Conservation (phyloP, 345 rosid genomes). For the Corchorus capsularis region DNA sequence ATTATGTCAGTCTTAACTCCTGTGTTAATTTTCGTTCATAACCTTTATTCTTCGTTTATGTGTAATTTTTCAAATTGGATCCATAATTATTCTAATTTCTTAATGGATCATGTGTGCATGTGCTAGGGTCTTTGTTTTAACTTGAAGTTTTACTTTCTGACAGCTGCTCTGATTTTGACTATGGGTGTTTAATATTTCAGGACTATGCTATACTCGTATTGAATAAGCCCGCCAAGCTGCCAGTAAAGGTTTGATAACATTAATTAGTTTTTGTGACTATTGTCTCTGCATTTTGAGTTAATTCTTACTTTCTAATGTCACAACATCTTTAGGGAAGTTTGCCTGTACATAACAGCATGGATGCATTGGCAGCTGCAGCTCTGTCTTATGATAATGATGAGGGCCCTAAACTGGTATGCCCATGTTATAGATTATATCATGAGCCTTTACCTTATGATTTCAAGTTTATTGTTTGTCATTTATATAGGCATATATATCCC, state of each 20-base stretch:
- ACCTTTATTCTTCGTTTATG: background rate
- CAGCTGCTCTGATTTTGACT: conserved; percentile 13
- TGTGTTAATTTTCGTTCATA: background rate
- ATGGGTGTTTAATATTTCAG: conserved; percentile 38
- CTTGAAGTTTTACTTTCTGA: background rate
- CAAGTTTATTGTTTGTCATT: background rate
- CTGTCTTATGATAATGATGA: conserved; percentile 75
- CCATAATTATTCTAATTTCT: background rate
- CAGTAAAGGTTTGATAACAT: conserved; percentile 65
- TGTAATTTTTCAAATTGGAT: background rate
- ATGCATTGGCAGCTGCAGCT: conserved; percentile 94
- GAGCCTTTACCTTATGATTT: background rate
- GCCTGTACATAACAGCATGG: conserved; percentile 95
- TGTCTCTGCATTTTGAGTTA: background rate
- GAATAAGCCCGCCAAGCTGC: conserved; percentile 88
- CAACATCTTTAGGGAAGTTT: conserved; percentile 58
- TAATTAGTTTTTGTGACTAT: background rate
- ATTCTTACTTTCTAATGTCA: conserved; percentile 12
- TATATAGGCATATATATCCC: background rate
- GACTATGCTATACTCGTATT: conserved; percentile 81
- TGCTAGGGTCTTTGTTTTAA: conserved; percentile 7
- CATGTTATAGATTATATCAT: conserved; percentile 4
- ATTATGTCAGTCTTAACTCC: background rate
- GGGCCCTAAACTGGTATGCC: conserved; percentile 82
- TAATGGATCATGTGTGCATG: conserved; percentile 3